phyloP scores from a whole-genome alignment of 108 stramenopile species.

The Craspedostauros australis region DNA sequence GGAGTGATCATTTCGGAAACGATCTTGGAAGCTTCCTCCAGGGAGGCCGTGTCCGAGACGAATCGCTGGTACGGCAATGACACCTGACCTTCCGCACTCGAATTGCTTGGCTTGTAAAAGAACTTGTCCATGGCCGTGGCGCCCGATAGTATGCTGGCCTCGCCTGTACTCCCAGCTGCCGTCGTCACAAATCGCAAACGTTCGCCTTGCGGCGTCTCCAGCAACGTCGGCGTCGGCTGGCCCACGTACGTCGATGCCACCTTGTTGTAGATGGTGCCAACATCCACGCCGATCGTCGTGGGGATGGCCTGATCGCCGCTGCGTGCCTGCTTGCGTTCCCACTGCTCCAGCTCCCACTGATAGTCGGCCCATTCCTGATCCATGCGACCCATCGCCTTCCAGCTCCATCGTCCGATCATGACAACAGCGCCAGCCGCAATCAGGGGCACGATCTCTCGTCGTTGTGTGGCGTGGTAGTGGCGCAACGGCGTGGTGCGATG shows the following conservation, averaged over 20 bases:
- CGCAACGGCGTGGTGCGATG: too few species aligned
- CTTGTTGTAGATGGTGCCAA: constrained; percentile 57
- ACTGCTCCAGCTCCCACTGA: constrained; percentile 55
- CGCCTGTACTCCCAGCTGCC: not conserved
- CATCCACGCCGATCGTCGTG: constrained; percentile 69
- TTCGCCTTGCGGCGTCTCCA: constrained; percentile 56
- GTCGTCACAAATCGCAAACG: constrained; percentile 42
- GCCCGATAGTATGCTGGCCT: constrained; percentile 24
- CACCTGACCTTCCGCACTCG: not conserved
- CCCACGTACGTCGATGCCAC: constrained; percentile 30
- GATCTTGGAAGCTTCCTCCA: constrained; percentile 15
- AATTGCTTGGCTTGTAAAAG: constrained; percentile 11
- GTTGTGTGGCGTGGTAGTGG: constrained; percentile 53
- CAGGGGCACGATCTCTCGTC: constrained; percentile 59
- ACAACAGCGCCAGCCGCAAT: constrained; percentile 37
- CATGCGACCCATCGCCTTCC: constrained; percentile 65
- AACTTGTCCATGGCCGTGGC: constrained; percentile 36
- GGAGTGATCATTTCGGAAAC: constrained; percentile 21
- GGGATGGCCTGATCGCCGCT: constrained; percentile 7
- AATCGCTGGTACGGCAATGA: too few species aligned
- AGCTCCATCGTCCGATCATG: constrained; percentile 48
- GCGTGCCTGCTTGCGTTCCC: constrained; percentile 28
- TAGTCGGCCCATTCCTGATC: constrained; percentile 81
- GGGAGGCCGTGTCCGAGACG: not conserved
- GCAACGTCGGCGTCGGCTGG: constrained; percentile 20